Conservation (phyloP, 208 protist genomes). For the Naegleria gruberi region DNA sequence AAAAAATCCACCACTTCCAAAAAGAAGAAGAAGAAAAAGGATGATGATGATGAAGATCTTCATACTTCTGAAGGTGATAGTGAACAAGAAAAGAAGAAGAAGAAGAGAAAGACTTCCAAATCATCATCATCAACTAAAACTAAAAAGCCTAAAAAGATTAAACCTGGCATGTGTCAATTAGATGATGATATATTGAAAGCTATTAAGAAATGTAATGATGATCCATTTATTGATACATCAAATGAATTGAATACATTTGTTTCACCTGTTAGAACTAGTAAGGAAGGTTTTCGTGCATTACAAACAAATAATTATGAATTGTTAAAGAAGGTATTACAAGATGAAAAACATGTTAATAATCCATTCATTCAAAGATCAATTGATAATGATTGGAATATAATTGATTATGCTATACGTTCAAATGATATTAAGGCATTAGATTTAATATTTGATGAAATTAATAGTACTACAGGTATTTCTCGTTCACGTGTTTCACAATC, state of each 20-base stretch:
- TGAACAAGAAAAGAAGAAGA: background rate
- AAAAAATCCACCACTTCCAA: background rate
- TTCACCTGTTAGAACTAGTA: background rate
- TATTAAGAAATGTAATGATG: background rate
- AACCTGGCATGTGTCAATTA: background rate
- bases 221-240: background rate
- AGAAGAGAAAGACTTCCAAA: background rate
- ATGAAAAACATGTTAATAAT: background rate
- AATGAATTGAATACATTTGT: background rate
- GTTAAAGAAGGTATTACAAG: background rate
- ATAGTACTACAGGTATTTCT: background rate
- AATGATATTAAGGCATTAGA: background rate
- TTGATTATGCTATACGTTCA: background rate
- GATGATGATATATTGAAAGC: background rate
- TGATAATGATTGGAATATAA: background rate
- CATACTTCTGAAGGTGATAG: background rate
- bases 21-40: background rate
- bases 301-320: background rate
- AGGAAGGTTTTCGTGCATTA: background rate
- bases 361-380: background rate
- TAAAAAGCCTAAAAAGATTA: background rate
- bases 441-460: background rate
- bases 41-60: background rate
- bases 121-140: background rate
- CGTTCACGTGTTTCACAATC: too few relatives aligned